Evolutionary conservation across 306 rosid genomes (phyloP).

Genomic region (Dryas alaskensis): DNA sequence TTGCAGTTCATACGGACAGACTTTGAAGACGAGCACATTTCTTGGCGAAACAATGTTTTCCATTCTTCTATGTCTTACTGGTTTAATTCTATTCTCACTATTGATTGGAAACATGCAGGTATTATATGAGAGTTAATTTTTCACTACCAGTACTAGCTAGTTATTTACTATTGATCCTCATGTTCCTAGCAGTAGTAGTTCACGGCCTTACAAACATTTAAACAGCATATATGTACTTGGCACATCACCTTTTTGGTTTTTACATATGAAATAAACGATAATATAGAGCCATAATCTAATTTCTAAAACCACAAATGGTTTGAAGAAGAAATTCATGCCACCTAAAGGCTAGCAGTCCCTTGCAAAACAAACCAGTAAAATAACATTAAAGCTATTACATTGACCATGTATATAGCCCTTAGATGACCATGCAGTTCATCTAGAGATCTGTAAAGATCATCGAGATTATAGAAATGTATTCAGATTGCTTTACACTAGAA

Average conservation of each 20-base stretch:
- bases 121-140: not conserved
- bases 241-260: not conserved
- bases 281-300: not conserved
- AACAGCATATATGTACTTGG: not conserved
- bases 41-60: constrained; percentile 70
- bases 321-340: too few species aligned
- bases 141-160: not conserved
- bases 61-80: constrained; percentile 57
- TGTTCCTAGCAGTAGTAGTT: not conserved
- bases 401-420: too few species aligned
- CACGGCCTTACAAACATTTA: not conserved
- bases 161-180: not conserved
- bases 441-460: too few species aligned
- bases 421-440: too few species aligned
- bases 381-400: too few species aligned
- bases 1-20: constrained; percentile 76
- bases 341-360: too few species aligned
- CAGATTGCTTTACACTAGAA: too few species aligned
- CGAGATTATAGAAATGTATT: too few species aligned
- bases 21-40: constrained; percentile 66
- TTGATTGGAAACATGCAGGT: constrained; percentile 97
- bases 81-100: constrained; percentile 61
- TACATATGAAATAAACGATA: not conserved
- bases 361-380: too few species aligned
- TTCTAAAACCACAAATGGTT: not conserved